These are phyloP conservation scores for Ceratocystis papillata DNA, from an alignment of 2,329 filamentous ascomycete species.

Conservation along the genomic window DNA sequence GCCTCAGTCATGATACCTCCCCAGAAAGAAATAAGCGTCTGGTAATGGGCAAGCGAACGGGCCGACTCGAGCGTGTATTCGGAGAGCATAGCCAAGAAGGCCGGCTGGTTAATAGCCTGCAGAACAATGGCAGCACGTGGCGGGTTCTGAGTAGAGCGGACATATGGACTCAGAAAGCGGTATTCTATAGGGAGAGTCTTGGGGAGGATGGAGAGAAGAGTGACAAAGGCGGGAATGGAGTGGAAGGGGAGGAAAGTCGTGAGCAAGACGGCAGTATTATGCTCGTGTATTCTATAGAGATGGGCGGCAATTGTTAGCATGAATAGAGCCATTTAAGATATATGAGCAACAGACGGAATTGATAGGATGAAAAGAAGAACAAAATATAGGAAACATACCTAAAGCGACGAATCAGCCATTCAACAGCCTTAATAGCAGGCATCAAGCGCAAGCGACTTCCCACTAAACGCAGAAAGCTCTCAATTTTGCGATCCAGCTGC, in stretches of 20 bases:
- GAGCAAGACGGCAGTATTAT: constrained; percentile 68
- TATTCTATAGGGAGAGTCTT: constrained; percentile 62
- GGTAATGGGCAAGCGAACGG: constrained; percentile 59
- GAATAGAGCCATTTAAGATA: constrained; percentile 12
- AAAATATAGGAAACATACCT: constrained; percentile 46
- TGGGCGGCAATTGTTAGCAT: constrained; percentile 22
- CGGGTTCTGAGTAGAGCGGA: constrained; percentile 62
- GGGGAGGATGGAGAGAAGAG: constrained; percentile 77
- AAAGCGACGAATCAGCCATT: constrained; percentile 90
- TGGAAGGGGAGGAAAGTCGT: constrained; percentile 91
- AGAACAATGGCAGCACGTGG: constrained; percentile 75
- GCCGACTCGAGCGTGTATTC: constrained; percentile 67
- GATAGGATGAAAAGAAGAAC: neutral
- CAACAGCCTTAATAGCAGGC: constrained; percentile 79
- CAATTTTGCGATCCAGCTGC: constrained; percentile 65
- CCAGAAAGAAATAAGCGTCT: constrained; percentile 79
- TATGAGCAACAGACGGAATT: neutral
- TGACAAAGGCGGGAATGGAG: constrained; percentile 70
- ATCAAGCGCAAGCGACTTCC: constrained; percentile 68
- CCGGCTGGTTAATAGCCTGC: constrained; percentile 65
- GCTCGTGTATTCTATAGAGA: constrained; percentile 65
- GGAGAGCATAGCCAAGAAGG: constrained; percentile 67
- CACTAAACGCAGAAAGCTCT: constrained; percentile 71
- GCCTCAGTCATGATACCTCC: constrained; percentile 78
- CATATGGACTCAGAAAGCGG: constrained; percentile 77